Base-by-base conservation (phyloP, 2,329 filamentous ascomycete species). In the Colletotrichum costaricense region DNA sequence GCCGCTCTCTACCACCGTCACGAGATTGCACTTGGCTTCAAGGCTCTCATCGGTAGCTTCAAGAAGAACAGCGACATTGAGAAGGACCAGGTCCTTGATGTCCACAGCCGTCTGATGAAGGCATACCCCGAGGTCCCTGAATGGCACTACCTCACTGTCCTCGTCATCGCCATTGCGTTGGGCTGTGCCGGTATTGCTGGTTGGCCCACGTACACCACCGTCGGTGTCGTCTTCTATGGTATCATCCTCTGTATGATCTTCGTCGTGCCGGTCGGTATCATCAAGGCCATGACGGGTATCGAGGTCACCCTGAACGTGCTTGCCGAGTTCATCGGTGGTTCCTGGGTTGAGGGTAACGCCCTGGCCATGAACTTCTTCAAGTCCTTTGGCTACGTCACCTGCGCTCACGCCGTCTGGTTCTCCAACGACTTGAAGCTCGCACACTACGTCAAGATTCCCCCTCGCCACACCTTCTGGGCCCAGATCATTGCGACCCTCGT, bases 371-470 rank as follows among this genome's bases (percentile, higher is more conserved):
- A 88, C 80, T 88, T 84, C 76, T 88, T 89, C 83, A 89, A 88
- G 81, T 85, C 84, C 0, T 88, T 87, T 74, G 86, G 86, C 2
- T 83, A 81, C 73, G 69, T 74, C n/a, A 76, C 76, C 30, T 77
- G 76, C 60, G 76, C 76, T 14, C 76, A 77, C 63, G 75, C 76
- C 28, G 67, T 77, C 24, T 76, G 75, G 59, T 77, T 77, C 55
- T 75, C 75, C 66, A 74, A 79, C 73, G 77, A 86, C 74, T 78
- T 86, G 49, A 87, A 87, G 79, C 85, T 87, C 16, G 86, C 85
- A 6, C 86, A 87, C 75, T 91, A 91, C 79, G 86, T 89, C 82
- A 91, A 91, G 82, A 90, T 92, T 22, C 89, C 90, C 4, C 90
- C 90, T 0, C 86, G 88, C n/a, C 86, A 90, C 52, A 88, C 89